phyloP scores from a whole-genome alignment of 2,329 filamentous ascomycete species.

The Alternaria triticimaculans region DNA sequence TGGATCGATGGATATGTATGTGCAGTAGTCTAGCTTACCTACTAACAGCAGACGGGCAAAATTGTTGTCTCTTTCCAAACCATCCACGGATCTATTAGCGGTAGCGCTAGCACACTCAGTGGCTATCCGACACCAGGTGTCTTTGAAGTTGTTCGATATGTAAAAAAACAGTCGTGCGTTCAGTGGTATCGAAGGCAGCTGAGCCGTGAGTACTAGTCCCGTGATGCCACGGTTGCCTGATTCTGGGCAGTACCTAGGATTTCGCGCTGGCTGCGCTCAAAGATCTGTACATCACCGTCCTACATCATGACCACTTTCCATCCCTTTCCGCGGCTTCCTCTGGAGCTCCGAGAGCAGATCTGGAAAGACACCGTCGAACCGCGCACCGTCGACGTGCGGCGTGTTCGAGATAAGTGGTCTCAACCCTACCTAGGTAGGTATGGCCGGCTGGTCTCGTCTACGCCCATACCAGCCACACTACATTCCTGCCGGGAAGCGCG shows the following conservation, averaged over 20 bases:
- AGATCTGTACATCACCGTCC: neutral
- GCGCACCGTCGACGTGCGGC: slow-evolving; percentile 17
- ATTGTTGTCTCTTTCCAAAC: neutral
- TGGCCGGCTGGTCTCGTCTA: slow-evolving; percentile 4
- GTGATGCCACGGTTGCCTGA: neutral
- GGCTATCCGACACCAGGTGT: neutral
- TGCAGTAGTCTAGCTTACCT: neutral
- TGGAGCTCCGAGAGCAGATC: slow-evolving; percentile 16
- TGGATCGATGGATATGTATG: neutral
- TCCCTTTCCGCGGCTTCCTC: slow-evolving; percentile 16
- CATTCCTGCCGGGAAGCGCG: slow-evolving; percentile 16
- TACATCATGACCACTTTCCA: slow-evolving; percentile 16
- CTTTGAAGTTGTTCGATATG: neutral
- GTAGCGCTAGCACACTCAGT: neutral
- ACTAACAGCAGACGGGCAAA: neutral
- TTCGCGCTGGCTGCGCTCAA: neutral
- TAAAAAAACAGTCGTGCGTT: neutral
- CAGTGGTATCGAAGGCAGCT: neutral
- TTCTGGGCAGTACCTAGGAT: neutral
- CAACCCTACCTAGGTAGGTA: neutral
- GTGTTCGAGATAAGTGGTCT: neutral
- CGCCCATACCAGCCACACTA: slow-evolving; percentile 8
- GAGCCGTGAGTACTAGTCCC: neutral
- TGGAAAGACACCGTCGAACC: slow-evolving; percentile 22
- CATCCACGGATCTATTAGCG: neutral